Base-by-base conservation (phyloP, 306 rosid species). In the Sicyos edulis region DNA sequence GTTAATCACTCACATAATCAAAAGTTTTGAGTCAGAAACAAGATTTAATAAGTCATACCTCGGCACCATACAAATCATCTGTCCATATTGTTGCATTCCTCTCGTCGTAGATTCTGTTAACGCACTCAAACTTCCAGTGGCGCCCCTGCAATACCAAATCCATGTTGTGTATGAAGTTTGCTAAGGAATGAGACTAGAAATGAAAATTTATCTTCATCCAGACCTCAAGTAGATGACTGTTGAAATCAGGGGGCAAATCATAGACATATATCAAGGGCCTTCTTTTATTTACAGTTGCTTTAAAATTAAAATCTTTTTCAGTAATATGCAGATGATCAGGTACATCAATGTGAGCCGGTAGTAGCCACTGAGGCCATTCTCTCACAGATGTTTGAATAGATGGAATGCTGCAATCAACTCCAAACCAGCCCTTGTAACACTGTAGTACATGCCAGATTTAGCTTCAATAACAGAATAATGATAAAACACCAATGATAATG, bases 331-430 rank as follows among this genome's bases (percentile, higher is more conserved):
- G 42, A 71, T 71, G 77, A 57, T 85, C 82, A 49, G 88, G 87
- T 75, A 93, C 80, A 68, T 91, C 86, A 72, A 93, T 59, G 44
- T 45, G 85, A 74, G 99, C 96, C 44, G 99, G 99, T 74, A 82
- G 92, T 74, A 91, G 96, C 99, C 96, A 91, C 70, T 71, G 78
- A 54, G 99, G 99, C 99, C 99, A 93, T 60, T 88, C 97, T 74
- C 73, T 77, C 76, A 88, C 72, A 29, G 97, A 87, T 15, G 88
- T 85, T 54, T 64, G 54, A 42, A 82, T 88, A 22, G 99, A 90
- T 42, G 99, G 99, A 75, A 77, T 80, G 80, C 96, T 93, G 84
- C 99, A 93, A 85, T 93, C 99, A 73, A 82, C 83, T 86, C 99
- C 99, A 73, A 88, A 91, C 99, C 99, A 91, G 57, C 97, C 96